A percentile compares a stretch with the other conserved stretches of the same genome.
phyloP scores from a whole-genome alignment of 306 rosid genomes.

The Cucurbita moschata region DNA sequence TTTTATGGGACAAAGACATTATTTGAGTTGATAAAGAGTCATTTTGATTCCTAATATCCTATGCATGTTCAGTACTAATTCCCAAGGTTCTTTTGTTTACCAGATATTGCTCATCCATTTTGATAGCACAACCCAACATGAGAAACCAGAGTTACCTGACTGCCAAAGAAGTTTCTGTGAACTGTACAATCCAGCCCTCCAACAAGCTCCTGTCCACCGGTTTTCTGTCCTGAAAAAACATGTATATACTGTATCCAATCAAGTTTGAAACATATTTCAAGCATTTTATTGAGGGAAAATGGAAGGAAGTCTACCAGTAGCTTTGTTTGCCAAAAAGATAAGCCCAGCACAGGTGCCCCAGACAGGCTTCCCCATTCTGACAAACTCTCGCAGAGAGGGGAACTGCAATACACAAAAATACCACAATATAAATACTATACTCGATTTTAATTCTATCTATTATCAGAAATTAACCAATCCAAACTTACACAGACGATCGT shows the following conservation, averaged over 20 bases:
- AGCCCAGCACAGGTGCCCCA: conserved; percentile 99
- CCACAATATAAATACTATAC: background rate
- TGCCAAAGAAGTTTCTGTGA: conserved; percentile 87
- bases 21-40: background rate
- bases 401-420: conserved; percentile 27
- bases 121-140: background rate
- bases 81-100: background rate
- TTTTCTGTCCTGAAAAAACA: conserved; percentile 72
- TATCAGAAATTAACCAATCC: background rate
- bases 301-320: conserved; percentile 36
- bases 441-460: background rate
- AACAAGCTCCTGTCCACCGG: conserved; percentile 72
- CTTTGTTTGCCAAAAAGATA: conserved; percentile 79
- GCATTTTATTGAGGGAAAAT: background rate
- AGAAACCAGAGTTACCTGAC: conserved; percentile 50
- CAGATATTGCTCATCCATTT: background rate
- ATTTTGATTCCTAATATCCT: background rate
- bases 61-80: background rate
- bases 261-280: background rate
- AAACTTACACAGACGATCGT: background rate
- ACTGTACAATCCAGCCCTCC: conserved; percentile 97
- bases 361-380: conserved; percentile 82
- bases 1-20: background rate
- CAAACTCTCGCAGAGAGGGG: conserved; percentile 87
- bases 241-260: background rate